A percentile compares a stretch with the other conserved stretches of the same genome.
phyloP scores from a whole-genome alignment of 225 moss, liverwort and hornwort genomes.

The Pleurozium schreberi region DNA sequence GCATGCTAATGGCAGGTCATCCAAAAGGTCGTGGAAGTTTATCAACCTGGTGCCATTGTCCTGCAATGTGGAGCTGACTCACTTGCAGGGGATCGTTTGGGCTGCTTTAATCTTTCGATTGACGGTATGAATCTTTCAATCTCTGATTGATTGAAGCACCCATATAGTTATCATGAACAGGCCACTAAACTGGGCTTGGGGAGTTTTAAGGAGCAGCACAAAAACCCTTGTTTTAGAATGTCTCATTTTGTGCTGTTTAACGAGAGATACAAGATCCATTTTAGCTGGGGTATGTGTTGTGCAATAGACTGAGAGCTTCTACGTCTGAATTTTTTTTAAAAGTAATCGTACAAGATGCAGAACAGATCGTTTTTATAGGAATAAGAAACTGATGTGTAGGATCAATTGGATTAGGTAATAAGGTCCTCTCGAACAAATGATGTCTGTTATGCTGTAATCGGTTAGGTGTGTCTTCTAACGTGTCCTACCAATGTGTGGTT shows the following conservation, averaged over 20 bases:
- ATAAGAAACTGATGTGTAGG: background rate
- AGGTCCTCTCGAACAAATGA: background rate
- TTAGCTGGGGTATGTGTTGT: background rate
- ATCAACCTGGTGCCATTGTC: conserved; percentile 95
- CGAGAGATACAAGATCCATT: background rate
- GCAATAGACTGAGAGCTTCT: background rate
- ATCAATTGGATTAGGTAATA: background rate
- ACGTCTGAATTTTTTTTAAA: background rate
- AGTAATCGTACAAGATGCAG: background rate
- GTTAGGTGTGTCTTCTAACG: background rate
- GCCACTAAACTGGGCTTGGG: background rate
- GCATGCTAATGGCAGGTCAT: conserved; percentile 50
- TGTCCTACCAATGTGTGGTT: background rate
- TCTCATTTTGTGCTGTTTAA: background rate
- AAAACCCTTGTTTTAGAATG: background rate
- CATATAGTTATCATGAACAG: background rate
- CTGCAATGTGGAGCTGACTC: conserved; percentile 99
- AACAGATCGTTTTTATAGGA: background rate
- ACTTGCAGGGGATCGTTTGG: conserved; percentile 96
- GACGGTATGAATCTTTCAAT: conserved; percentile 35
- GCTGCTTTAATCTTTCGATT: conserved; percentile 96
- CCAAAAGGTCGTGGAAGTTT: conserved; percentile 85
- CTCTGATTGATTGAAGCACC: background rate
- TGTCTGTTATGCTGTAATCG: background rate
- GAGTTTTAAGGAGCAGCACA: background rate